Conservation (phyloP, 441 rosid species). For the Cnidoscolus chayamansa region DNA sequence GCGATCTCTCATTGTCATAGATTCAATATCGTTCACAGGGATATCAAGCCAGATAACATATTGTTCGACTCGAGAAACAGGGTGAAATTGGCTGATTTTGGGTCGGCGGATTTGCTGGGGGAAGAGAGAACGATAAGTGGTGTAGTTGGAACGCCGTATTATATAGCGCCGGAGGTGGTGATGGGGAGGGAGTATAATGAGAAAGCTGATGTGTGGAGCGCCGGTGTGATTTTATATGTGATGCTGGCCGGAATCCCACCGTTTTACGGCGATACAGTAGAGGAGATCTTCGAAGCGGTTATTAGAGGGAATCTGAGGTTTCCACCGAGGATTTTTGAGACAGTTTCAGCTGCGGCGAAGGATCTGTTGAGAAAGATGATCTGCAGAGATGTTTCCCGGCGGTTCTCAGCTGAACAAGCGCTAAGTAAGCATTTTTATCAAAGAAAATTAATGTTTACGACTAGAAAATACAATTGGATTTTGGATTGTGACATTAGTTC, state of each 20-base stretch:
- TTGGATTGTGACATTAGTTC: no score
- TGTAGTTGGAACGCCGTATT: constrained; percentile 91
- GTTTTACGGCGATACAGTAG: constrained; percentile 64
- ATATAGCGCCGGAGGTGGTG: constrained; percentile 89
- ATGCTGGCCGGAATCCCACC: constrained; percentile 83
- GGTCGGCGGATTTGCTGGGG: constrained; percentile 45
- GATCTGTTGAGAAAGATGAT: constrained; percentile 73
- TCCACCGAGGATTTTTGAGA: constrained; percentile 49
- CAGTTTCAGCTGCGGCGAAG: constrained; percentile 59
- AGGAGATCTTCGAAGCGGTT: constrained; percentile 74
- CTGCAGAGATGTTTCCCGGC: constrained; percentile 63
- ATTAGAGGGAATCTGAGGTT: constrained; percentile 67
- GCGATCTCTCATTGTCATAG: constrained; percentile 57
- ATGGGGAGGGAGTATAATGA: constrained; percentile 56
- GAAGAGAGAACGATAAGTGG: constrained; percentile 39
- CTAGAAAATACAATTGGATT: no score
- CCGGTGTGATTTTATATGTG: constrained; percentile 70
- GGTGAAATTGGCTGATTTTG: constrained; percentile 56
- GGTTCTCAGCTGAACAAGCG: constrained; percentile 81
- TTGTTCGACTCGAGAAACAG: constrained; percentile 34
- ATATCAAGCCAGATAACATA: constrained; percentile 62
- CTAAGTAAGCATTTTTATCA: constrained; percentile 46
- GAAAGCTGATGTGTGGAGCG: constrained; percentile 87
- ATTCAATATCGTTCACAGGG: constrained; percentile 52
- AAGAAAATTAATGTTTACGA: no score